Evolutionary conservation across 352 stramenopile species (phyloP), one percentile per base, ranked within the genome.

Genomic region (Phytophthora citricola): DNA sequence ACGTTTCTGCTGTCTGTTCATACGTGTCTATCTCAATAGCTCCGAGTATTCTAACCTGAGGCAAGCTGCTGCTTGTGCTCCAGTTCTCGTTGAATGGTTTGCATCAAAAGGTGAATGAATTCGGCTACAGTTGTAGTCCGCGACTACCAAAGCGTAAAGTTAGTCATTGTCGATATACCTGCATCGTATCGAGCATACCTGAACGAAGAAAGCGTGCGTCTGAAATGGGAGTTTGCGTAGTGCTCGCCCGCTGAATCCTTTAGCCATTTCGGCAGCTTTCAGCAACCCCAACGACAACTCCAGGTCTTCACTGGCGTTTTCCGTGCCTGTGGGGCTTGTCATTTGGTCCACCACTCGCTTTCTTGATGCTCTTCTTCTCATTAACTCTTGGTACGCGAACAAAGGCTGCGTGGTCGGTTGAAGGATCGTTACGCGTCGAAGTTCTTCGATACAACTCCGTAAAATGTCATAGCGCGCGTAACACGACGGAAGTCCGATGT

Each of bases 211-310:
- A 2, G 87, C 78, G 51, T 93, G 78, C 1, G 88, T 81, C 46
- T 95, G 87, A 49, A 97, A 96, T 1, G 90, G 90, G 10, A 97
- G 75, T 38, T 97, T 97, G 12, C 90, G 85, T 31, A 97, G 57
- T 14, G 79, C 77, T 29, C 90, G 75, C 4, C 90, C 90, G 34
- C 85, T 95, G 17, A 96, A 84, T 0, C 82, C 87, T 15, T 93
- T 71, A 10, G 81, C 63, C 40, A 71, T 66, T 53, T 86, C 60
- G 26, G 82, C 79, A n/a, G 74, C 75, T 26, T 66, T 64, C 17
- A 87, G 39, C 41, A 91, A 56, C 11, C 52, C 32, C 15, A 15
- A 53, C 5, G 84, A 86, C 32, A 81, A 54, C 14, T 69, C 46
- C 8, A 84, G 17, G 5, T 67, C 47, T 17, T 65, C 46, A 27